phyloP scores from a whole-genome alignment of 129 eudicot genomes.

The Lonicera japonica region DNA sequence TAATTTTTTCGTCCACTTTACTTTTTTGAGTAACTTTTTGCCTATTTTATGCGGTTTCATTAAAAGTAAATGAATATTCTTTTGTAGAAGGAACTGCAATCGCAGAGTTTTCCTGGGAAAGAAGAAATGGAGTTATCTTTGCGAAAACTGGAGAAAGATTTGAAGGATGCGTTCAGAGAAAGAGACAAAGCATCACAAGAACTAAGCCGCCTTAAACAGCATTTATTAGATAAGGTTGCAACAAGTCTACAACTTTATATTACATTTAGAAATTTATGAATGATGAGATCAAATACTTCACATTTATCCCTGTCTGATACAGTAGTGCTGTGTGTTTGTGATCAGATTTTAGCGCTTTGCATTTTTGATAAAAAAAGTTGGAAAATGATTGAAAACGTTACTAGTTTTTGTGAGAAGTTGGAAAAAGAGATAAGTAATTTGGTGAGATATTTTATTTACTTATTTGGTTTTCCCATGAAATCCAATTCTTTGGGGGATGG shows the following conservation, averaged over 20 bases:
- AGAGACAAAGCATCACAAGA: conserved; percentile 81
- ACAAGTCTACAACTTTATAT: background rate
- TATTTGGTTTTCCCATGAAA: too few species aligned
- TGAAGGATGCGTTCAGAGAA: conserved; percentile 52
- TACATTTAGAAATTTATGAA: background rate
- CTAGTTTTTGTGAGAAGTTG: too few species aligned
- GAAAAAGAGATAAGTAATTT: too few species aligned
- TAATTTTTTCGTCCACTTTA: background rate
- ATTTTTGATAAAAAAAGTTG: too few species aligned
- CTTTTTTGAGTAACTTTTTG: background rate
- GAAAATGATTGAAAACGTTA: too few species aligned
- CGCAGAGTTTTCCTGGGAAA: conserved; percentile 49
- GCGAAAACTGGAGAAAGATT: conserved; percentile 62
- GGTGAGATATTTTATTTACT: too few species aligned
- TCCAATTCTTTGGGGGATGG: too few species aligned
- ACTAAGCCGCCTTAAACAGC: conserved; percentile 90
- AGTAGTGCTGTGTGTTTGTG: too few species aligned
- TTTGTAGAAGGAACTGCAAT: conserved; percentile 11
- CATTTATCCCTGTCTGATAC: background rate
- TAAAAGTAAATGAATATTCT: too few species aligned
- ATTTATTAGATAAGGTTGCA: conserved; percentile 82
- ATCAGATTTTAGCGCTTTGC: too few species aligned
- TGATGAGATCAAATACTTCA: too few species aligned
- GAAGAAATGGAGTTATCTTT: conserved; percentile 64
- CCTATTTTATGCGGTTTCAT: too few species aligned